Evolutionary conservation across 345 rosid genomes (phyloP).

Genomic region (Murraya paniculata): DNA sequence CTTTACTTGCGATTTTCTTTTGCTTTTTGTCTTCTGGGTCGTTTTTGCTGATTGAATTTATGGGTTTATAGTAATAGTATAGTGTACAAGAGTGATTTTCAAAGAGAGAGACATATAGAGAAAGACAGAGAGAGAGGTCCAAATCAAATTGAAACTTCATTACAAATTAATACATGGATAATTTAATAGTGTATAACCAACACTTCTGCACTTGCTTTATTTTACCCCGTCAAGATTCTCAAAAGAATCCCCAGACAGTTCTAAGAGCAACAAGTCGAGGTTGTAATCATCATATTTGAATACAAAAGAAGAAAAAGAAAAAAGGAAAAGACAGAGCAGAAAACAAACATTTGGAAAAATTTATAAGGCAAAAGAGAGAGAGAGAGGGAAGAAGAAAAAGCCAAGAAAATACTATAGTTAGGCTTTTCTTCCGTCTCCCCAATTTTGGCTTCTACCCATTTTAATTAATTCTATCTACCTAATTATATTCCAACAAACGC

Average conservation of each 20-base stretch:
- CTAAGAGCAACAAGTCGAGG: constrained; percentile 56
- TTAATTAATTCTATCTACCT: constrained; percentile 1
- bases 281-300: constrained; percentile 34
- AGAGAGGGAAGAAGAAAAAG: constrained; percentile 5
- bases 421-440: constrained; percentile 12
- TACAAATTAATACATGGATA: background rate
- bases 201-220: constrained; percentile 46
- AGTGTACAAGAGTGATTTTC: background rate
- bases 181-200: constrained; percentile 23
- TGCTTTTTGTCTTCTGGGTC: constrained; percentile 1
- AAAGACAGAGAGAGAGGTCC: background rate
- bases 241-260: constrained; percentile 30
- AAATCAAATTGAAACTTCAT: background rate
- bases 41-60: background rate
- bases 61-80: background rate
- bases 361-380: background rate
- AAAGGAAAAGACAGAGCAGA: background rate
- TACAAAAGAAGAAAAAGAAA: background rate
- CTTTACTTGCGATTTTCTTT: constrained; percentile 7
- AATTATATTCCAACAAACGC: background rate
- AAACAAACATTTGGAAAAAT: constrained; percentile 6
- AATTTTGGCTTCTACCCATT: background rate
- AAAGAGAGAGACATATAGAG: background rate
- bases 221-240: constrained; percentile 38
- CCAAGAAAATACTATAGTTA: background rate